Evolutionary conservation across 2,329 filamentous ascomycete genomes (phyloP).

Genomic region (Geosmithia putterillii): DNA sequence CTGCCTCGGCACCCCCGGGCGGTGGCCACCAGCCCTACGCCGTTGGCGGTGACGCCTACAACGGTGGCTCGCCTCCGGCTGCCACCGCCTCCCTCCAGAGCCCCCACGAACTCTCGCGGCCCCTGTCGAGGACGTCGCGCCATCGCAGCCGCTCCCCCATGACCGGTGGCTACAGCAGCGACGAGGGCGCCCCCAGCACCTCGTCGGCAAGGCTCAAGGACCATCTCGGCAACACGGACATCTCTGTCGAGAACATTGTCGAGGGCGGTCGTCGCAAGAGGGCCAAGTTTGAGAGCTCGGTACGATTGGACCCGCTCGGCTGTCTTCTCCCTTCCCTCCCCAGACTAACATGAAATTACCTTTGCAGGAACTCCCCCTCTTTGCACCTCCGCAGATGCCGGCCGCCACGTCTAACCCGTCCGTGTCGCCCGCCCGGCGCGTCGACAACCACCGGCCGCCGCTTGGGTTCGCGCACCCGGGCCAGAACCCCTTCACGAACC

Average conservation of each 20-base stretch:
- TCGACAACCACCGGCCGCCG: conserved; percentile 57
- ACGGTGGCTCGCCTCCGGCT: background rate
- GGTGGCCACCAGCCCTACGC: conserved; percentile 34
- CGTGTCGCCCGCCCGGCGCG: conserved; percentile 77
- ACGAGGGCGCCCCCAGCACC: conserved; percentile 68
- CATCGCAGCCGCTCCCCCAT: conserved; percentile 70
- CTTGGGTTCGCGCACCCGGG: conserved; percentile 65
- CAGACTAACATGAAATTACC: conserved; percentile 16
- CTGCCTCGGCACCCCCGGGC: conserved; percentile 38
- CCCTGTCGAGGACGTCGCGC: conserved; percentile 57
- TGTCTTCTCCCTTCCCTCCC: conserved; percentile 6
- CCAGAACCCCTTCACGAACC: conserved; percentile 70
- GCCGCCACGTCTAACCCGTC: conserved; percentile 95
- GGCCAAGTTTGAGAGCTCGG: conserved; percentile 92
- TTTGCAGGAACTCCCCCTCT: conserved; percentile 79
- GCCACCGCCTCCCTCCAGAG: background rate
- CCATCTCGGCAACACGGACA: conserved; percentile 86
- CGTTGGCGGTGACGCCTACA: conserved; percentile 29
- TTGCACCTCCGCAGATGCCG: conserved; percentile 87
- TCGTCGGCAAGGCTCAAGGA: conserved; percentile 65
- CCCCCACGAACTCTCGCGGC: conserved; percentile 12
- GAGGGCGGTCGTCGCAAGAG: conserved; percentile 92
- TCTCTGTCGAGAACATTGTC: conserved; percentile 96
- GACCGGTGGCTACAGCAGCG: conserved; percentile 68
- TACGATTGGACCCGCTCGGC: conserved; percentile 40